Conservation (phyloP, 2,329 filamentous ascomycete genomes). For the Alternaria triticimaculans region DNA sequence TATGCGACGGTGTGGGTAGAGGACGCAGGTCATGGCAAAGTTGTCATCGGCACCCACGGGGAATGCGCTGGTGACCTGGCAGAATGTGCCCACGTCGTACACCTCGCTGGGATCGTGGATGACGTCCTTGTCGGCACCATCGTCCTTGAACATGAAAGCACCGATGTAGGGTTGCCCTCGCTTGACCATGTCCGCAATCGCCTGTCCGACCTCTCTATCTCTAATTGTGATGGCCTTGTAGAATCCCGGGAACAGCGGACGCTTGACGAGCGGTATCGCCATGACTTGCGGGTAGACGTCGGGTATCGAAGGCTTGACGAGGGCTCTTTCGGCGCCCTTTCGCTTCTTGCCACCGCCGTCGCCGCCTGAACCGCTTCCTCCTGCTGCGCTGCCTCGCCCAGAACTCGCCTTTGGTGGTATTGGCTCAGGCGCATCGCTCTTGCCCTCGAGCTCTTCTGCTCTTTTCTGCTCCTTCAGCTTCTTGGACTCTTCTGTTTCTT, state of each 20-base stretch:
- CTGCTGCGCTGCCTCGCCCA: conserved; percentile 66
- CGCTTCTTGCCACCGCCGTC: conserved; percentile 72
- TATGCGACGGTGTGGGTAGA: conserved; percentile 95
- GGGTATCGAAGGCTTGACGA: conserved; percentile 88
- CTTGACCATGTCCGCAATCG: conserved; percentile 96
- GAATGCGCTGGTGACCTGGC: conserved; percentile 96
- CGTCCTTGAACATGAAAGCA: conserved; percentile 96
- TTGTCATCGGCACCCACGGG: conserved; percentile 82
- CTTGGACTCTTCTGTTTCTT: conserved; percentile 51
- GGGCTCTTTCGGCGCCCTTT: conserved; percentile 74
- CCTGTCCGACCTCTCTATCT: conserved; percentile 87
- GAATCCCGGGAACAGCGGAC: conserved; percentile 94
- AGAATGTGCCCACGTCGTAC: conserved; percentile 95
- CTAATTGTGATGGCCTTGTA: conserved; percentile 98
- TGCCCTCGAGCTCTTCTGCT: conserved; percentile 49
- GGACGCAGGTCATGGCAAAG: conserved; percentile 84
- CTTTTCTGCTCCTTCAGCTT: conserved; percentile 53
- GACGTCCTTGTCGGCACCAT: conserved; percentile 89
- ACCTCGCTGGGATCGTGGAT: conserved; percentile 92
- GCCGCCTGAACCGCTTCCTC: conserved; percentile 55
- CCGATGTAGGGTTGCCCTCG: conserved; percentile 96
- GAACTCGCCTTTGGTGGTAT: conserved; percentile 61
- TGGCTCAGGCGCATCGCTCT: conserved; percentile 58
- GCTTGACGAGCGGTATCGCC: conserved; percentile 92
- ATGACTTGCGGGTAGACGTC: conserved; percentile 98